Evolutionary conservation across 805 yeast genomes (phyloP), one percentile per base, ranked within the genome.

Genomic region (Schizosaccharomyces cryophilus): DNA sequence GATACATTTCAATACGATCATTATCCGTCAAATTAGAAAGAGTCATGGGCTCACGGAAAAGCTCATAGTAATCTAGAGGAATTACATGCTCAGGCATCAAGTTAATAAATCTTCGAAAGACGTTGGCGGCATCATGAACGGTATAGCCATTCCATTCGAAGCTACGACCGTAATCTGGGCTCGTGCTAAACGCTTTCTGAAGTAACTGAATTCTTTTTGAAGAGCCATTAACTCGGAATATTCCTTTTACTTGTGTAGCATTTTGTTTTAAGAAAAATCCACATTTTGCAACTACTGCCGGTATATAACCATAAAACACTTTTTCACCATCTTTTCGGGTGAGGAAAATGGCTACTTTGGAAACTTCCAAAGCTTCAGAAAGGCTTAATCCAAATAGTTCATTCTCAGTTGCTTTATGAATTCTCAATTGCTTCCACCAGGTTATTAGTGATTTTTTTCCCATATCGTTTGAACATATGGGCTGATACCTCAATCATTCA

Each of bases 61-160:
- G 74, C 65, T 85, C 87, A 70, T 90, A 93, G 63, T 80, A 72
- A 3, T 77, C 77, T 42, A 87, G 73, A 0, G 97, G 96, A 24
- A 93, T 82, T 62, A 93, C 76, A 0, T 97, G 97, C 67, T 93
- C 97, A 0, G 95, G 94, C 62, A 93, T 77, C 56, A 87, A 82
- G 68, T 88, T 87, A 64, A 93, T 75, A 69, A 80, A 93, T 62
- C 98, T 76, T 69, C 97, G 78, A 62, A 93, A 78, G 26, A 93
- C 75, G 21, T 93, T 85, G 1, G 97, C 95, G 0, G 96, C 96
- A 71, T 93, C 99, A 72, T 93, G 98, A 13, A 90, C 96, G 0
- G 88, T 87, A 72, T 81, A 93, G 0, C 95, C 90, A 59, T 86
- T 88, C 98, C 97, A 93, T 65, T 79, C 80, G 56, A 89, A 77